Base-by-base conservation (phyloP, 1,284 basidiomycete genomes). In the Xerocomus minutiporus region DNA sequence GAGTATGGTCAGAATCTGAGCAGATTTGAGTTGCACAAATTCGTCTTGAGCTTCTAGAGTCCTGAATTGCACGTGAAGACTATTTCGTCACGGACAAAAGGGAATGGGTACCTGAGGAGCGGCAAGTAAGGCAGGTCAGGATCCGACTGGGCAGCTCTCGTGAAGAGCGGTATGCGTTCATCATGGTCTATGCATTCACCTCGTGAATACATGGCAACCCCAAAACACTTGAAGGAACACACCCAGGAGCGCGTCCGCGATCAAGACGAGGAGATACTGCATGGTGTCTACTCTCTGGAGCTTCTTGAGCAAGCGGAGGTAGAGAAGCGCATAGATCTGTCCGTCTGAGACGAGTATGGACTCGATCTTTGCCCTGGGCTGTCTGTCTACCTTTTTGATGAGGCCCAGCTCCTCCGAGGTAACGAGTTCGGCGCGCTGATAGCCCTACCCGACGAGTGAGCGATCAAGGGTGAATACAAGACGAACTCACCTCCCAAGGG, bases 391-490 rank as follows among this genome's bases (percentile, higher is more conserved):
- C 63, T 83, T 89, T 78, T 95, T 94, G 66, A 99, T 87, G 63
- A 93, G 82, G n/a, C 81, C 75, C 41, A 97, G 82, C 71, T 98
- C 95, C 54, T 97, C 93, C 11, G 82, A 77, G 17, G 91, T 91
- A 62, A 98, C 84, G 43, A 96, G 83, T 55, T 88, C 93, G 45
- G 93, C 94, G 57, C 96, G 88, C 74, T 97, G 94, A 75, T 98
- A 98, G 57, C 91, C 94, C 88, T 91, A 64, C 25, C 43, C 42
- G 43, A 26, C 26, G n/a, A 1, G 42, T 56, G 46, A 53, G 58
- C 51, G 55, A 57, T 58, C 41, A 38, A 52, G 58, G 46, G 57
- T 51, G 1, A 1, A 50, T 48, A 47, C 29, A n/a, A 38, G 49
- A 11, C 25, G 42, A 12, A 38, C 51, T 20, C 54, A 95, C 93